Percentiles rank a stretch among this genome's conserved stretches.
Evolutionary conservation across 176 grass and related monocot genomes (phyloP).

Genomic region (Carex pumila): DNA sequence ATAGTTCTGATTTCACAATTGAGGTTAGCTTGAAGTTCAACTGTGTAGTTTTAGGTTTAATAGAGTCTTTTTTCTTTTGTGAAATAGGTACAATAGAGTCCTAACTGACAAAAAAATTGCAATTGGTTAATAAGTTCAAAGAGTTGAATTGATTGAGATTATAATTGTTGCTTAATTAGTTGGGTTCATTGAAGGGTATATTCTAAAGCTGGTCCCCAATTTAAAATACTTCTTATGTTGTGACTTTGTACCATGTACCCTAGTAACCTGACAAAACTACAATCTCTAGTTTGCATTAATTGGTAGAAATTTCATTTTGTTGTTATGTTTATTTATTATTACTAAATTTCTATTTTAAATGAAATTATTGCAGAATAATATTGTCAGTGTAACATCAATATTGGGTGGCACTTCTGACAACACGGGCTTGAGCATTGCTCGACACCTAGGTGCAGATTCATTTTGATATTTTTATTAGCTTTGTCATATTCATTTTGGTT

Average conservation of each 20-base stretch:
- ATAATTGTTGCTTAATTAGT: not conserved
- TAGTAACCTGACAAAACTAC: not conserved
- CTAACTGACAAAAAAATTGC: not conserved
- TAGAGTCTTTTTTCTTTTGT: too few species aligned
- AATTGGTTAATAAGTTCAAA: not conserved
- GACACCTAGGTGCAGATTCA: constrained; percentile 47
- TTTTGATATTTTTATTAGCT: not conserved
- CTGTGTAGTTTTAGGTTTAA: not conserved
- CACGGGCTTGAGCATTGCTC: constrained; percentile 75
- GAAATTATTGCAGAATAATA: constrained; percentile 39
- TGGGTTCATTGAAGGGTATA: not conserved
- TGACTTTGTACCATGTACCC: not conserved
- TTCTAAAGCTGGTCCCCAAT: not conserved
- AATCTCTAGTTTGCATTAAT: not conserved
- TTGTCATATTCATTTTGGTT: not conserved
- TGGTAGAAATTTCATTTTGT: not conserved
- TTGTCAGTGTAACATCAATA: constrained; percentile 67
- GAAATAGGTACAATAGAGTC: too few species aligned
- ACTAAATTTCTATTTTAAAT: not conserved
- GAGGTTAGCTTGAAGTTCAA: not conserved
- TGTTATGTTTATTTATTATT: not conserved
- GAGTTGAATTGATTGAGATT: not conserved
- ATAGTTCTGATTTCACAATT: not conserved
- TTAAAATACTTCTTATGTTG: not conserved
- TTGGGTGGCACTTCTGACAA: constrained; percentile 81